Evolutionary conservation across 2,329 filamentous ascomycete species (phyloP), one percentile per base, ranked within the genome.

Genomic region (Beauveria sp.): DNA sequence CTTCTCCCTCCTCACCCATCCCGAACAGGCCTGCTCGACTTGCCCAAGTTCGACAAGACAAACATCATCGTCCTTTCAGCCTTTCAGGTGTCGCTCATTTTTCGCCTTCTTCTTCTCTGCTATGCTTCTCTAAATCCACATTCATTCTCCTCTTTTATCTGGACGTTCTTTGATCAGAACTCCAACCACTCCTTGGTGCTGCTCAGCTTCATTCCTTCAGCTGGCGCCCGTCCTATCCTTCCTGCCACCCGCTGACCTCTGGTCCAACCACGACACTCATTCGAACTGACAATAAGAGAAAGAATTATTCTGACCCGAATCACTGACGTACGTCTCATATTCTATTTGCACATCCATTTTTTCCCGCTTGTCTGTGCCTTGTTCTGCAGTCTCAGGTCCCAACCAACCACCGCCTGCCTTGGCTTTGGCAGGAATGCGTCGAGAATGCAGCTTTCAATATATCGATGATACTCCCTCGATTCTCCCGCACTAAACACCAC

Each of bases 221-320:
- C 69, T 70, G 67, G 68, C 71, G 69, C 74, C 72, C 73, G 75
- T 75, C 76, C 76, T 69, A 69, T 75, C 74, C 67, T 73, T 75
- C 66, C 58, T 62, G 57, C 54, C 61, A 64, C 62, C 50, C n/a
- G 20, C 43, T 38, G 61, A 56, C 57, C 26, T 60, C 28, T 40
- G 24, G 45, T 22, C 52, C 45, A 49, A 60, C 62, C 42, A 60
- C 61, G 57, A 64, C 61, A 58, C 51, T 60, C 62, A 55, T 53
- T 65, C 38, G 28, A 64, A 55, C 40, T 16, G 22, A 20, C 40
- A 42, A 40, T 20, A 58, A 51, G 3, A 12, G 12, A 38, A 18
- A 46, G 28, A 60, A 18, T 52, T 52, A 31, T 31, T 18, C 49
- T 7, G 16, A 10, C 38, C 40, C 8, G 16, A 45, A 26, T 26